Evolutionary conservation across 257 asterid species (phyloP), one percentile per base, ranked within the genome.

Genomic region (Cordia subcordata): DNA sequence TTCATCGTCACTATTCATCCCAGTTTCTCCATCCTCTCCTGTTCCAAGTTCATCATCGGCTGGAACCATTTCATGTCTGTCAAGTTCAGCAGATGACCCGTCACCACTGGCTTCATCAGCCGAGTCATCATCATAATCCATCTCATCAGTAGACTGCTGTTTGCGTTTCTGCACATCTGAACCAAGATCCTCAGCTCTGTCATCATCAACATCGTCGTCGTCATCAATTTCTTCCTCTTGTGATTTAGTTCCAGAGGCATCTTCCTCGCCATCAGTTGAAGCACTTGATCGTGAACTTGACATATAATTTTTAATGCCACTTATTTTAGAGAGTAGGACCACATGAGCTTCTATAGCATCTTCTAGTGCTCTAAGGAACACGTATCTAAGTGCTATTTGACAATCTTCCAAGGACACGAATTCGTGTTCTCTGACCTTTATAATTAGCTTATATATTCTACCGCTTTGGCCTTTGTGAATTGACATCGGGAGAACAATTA

Each of bases 341-440:
- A 92, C 22, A 61, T 93, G 95, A 68, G 68, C 80, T 57, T 86
- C 83, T 53, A 93, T 80, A n/a, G 92, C 91, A 67, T 84, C 88
- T 78, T 88, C 97, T 68, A 93, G 65, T 70, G 65, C 92, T 77
- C 78, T 72, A 49, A 79, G 21, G 61, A 76, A 93, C 2, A 17
- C 56, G 19, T 79, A 47, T 66, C 57, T 63, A 20, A 93, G 86
- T 35, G 99, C 82, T 50, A 74, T 75, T 16, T 78, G 77, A 15
- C 70, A 74, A 75, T 82, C 79, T 50, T 79, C 75, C 49, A 72
- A 50, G 4, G 96, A 77, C 57, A 85, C 86, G 56, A 81, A 85
- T 64, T 86, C 89, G 0, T 83, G 82, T 51, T 72, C 81, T 76
- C 81, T 93, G 62, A 88, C 66, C 61, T 67, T 78, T 55, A 93